Evolutionary conservation across 169 alveolate species (phyloP).

Genomic region (Miamiensis avidus): DNA sequence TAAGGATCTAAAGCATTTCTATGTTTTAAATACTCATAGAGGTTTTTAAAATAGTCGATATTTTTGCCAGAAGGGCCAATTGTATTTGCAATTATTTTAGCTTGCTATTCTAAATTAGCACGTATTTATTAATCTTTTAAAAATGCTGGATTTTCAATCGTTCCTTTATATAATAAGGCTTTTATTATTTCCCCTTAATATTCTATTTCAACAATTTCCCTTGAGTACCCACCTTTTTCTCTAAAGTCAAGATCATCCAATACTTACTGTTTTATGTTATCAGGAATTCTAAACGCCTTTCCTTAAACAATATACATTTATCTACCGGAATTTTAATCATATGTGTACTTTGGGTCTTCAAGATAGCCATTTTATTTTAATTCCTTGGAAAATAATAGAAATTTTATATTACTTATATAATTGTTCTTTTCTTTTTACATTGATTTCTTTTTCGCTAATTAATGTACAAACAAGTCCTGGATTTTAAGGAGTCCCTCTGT

Average conservation of each 20-base stretch:
- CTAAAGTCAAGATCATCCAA: constrained; percentile 22
- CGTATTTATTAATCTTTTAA: not conserved
- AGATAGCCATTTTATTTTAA: not conserved
- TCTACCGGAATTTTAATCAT: no score
- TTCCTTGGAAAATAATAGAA: not conserved
- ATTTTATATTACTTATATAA: no score
- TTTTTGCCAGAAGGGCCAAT: constrained; percentile 9
- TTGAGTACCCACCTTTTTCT: constrained; percentile 20
- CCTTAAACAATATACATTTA: no score
- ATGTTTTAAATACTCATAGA: not conserved
- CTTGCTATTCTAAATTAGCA: not conserved
- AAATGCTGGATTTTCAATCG: constrained; percentile 12
- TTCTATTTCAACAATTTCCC: not conserved
- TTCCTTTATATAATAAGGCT: constrained; percentile 14
- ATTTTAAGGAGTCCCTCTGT: constrained; percentile 22
- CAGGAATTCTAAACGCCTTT: constrained; percentile 15
- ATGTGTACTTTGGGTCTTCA: not conserved
- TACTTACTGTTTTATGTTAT: constrained; percentile 5
- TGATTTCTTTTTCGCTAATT: not conserved
- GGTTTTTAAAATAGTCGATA: constrained; percentile 19
- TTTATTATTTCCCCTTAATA: not conserved
- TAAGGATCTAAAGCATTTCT: not conserved
- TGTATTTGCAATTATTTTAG: constrained; percentile 15
- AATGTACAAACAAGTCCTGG: constrained; percentile 30
- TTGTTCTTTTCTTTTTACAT: not conserved